Conservation (phyloP, 345 rosid species). For the Orychophragmus violaceus region DNA sequence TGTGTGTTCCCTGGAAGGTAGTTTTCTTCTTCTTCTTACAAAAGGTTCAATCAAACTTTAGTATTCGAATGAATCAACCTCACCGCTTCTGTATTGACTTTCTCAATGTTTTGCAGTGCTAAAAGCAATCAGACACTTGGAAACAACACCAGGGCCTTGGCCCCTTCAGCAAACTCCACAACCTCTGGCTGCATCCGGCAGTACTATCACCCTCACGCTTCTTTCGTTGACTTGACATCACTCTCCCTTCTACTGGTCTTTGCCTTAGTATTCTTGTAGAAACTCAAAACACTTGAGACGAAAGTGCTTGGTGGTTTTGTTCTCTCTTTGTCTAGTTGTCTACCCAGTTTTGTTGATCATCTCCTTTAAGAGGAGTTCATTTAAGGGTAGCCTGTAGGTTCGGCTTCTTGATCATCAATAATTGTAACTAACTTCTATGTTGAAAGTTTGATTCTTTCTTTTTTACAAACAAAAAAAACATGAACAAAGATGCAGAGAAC, state of each 20-base stretch:
- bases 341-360: conserved; percentile 32
- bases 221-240: conserved; percentile 44
- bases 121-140: conserved; percentile 62
- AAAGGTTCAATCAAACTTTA: conserved; percentile 1
- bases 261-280: conserved; percentile 43
- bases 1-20: conserved; percentile 85
- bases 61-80: not conserved
- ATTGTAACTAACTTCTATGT: conserved; percentile 22
- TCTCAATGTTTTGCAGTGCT: conserved; percentile 35
- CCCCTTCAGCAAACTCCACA: conserved; percentile 79
- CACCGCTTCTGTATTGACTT: not conserved
- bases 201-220: conserved; percentile 24
- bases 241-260: conserved; percentile 35
- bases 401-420: not conserved
- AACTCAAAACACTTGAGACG: conserved; percentile 22
- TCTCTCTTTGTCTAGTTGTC: conserved; percentile 15
- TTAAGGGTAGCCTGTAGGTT: conserved; percentile 20
- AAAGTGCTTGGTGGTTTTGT: conserved; percentile 21
- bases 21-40: not conserved
- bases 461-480: not conserved
- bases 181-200: conserved; percentile 42
- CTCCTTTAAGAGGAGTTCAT: not conserved
- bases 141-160: conserved; percentile 61
- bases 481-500: conserved; percentile 18
- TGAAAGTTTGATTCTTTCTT: conserved; percentile 18